These are phyloP conservation scores for Lasiosphaeris hirsuta DNA, from an alignment of 495 filamentous ascomycete species.

Conservation along the genomic window DNA sequence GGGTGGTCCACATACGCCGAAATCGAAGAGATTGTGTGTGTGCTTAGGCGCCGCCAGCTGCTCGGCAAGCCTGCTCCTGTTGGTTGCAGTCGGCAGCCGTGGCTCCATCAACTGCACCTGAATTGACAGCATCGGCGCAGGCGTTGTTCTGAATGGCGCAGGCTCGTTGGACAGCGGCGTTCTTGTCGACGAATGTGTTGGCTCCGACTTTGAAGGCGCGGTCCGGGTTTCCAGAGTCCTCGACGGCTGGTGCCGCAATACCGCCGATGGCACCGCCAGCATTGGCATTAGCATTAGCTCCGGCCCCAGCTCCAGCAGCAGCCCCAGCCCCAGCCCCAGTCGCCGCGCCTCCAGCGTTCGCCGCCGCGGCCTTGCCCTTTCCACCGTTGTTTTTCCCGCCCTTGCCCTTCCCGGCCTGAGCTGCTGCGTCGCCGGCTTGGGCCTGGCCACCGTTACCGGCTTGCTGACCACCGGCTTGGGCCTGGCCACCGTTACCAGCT, in stretches of 20 bases:
- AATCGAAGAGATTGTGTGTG: background rate
- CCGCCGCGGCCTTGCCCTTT: conserved; percentile 3
- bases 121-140: conserved; percentile 48
- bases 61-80: conserved; percentile 35
- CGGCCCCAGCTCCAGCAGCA: background rate
- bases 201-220: conserved; percentile 52
- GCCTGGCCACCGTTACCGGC: background rate
- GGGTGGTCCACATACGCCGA: background rate
- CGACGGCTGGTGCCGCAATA: conserved; percentile 31
- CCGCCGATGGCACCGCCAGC: conserved; percentile 28
- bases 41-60: conserved; percentile 15
- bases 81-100: conserved; percentile 42
- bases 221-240: conserved; percentile 38
- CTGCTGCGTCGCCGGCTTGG: too few relatives aligned
- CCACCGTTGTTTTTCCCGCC: conserved; percentile 5
- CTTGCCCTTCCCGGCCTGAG: background rate
- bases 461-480: conserved; percentile 9
- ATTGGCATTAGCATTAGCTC: conserved; percentile 1
- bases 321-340: background rate
- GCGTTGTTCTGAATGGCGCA: conserved; percentile 49
- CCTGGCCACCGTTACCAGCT: too few relatives aligned
- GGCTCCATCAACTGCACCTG: conserved; percentile 27
- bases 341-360: background rate
- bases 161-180: conserved; percentile 40
- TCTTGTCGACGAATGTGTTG: conserved; percentile 45